Conservation (phyloP, 106 monocot species). For the Dendrobium catenatum region DNA sequence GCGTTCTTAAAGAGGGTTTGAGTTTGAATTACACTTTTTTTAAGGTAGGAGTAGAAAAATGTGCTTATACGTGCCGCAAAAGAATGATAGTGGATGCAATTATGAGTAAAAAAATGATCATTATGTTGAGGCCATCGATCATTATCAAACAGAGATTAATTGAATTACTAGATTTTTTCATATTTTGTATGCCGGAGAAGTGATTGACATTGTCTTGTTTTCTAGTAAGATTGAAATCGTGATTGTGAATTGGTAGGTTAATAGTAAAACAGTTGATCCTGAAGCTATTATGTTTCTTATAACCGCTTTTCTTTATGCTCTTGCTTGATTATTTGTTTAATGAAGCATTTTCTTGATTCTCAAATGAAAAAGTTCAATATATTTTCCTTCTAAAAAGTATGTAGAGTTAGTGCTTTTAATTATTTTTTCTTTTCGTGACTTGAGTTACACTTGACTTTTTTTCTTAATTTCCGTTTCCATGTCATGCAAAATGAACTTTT, state of each 20-base stretch:
- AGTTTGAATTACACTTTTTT: neutral
- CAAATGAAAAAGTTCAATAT: too few species aligned
- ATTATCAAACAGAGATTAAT: neutral
- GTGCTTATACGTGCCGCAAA: neutral
- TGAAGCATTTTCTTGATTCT: neutral
- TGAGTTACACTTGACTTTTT: neutral
- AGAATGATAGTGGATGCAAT: neutral
- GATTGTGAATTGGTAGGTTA: neutral
- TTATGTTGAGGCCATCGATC: neutral
- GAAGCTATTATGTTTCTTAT: neutral
- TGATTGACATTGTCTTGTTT: neutral
- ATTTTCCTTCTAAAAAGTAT: too few species aligned
- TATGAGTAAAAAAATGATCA: neutral
- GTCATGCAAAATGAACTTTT: neutral
- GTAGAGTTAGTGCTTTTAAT: neutral
- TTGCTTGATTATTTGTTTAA: neutral
- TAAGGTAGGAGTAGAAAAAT: neutral
- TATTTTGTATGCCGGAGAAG: neutral
- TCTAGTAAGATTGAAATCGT: neutral
- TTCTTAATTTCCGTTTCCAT: neutral
- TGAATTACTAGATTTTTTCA: neutral
- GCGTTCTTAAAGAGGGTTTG: too few species aligned
- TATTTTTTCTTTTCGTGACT: neutral
- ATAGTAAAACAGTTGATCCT: neutral
- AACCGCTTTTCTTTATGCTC: neutral